These are phyloP conservation scores for Hemisphaericaspora xylanilytica DNA, from an alignment of 1,139 yeast species.

Conservation along the genomic window DNA sequence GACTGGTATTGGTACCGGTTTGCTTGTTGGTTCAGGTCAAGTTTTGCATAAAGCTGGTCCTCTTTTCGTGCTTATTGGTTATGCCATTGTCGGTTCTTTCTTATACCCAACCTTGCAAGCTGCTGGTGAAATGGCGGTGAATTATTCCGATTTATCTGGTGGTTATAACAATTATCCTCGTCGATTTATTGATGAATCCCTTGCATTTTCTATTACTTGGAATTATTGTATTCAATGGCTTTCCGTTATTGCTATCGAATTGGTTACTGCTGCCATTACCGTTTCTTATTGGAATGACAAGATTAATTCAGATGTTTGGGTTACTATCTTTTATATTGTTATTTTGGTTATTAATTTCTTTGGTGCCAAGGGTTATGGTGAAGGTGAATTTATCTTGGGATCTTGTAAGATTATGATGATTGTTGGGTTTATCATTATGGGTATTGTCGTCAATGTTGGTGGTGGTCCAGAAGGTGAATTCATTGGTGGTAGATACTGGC, in stretches of 20 bases:
- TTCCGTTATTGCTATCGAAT: constrained; percentile 40
- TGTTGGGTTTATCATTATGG: constrained; percentile 40
- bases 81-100: constrained; percentile 39
- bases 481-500: constrained; percentile 51
- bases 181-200: constrained; percentile 35
- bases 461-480: constrained; percentile 35
- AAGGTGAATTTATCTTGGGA: constrained; percentile 43
- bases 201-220: constrained; percentile 43
- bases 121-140: constrained; percentile 44
- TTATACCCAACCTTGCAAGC: constrained; percentile 42
- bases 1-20: constrained; percentile 44
- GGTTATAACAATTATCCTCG: constrained; percentile 42
- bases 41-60: constrained; percentile 37
- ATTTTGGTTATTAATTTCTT: constrained; percentile 34
- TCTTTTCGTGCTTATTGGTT: constrained; percentile 33
- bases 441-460: constrained; percentile 40
- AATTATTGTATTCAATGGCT: constrained; percentile 45
- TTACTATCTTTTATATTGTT: constrained; percentile 36
- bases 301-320: constrained; percentile 40
- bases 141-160: constrained; percentile 38
- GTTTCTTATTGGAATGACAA: constrained; percentile 32
- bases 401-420: constrained; percentile 36
- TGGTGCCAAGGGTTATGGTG: constrained; percentile 46
- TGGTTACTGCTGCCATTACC: constrained; percentile 42
- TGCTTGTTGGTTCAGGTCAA: constrained; percentile 39